Conservation (phyloP, 78 protist genomes). For the Protostelium mycophagum region DNA sequence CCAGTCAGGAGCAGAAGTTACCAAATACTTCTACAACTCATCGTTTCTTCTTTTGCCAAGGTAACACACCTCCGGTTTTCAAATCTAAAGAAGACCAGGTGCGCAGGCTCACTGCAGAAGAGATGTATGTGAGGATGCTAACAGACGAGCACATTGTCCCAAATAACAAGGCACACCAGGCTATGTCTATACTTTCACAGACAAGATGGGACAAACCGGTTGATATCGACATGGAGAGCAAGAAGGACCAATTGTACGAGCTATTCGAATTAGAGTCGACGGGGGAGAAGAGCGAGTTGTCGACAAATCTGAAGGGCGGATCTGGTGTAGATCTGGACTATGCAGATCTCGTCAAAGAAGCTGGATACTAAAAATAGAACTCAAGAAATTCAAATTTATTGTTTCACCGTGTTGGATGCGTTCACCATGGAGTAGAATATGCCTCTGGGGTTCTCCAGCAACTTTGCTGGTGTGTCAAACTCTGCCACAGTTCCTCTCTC, state of each 20-base stretch:
- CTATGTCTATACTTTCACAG: neutral
- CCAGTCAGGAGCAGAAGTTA: neutral
- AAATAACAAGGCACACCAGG: neutral
- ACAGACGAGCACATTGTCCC: neutral
- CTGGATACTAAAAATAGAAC: neutral
- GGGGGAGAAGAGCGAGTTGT: neutral
- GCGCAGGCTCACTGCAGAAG: neutral
- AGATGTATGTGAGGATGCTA: neutral
- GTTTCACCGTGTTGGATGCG: neutral
- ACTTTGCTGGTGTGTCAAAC: constrained; percentile 37
- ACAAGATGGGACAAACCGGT: neutral
- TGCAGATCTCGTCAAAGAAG: neutral
- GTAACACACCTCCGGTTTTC: neutral
- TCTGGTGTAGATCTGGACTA: neutral
- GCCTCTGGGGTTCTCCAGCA: constrained; percentile 32
- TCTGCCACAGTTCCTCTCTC: constrained; percentile 47
- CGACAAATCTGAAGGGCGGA: neutral
- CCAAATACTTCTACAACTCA: neutral
- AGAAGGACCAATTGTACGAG: neutral
- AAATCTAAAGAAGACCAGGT: neutral
- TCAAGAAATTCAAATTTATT: too few relatives aligned
- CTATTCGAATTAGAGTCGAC: neutral
- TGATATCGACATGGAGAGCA: neutral
- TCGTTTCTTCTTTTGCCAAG: neutral
- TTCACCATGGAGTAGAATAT: constrained; percentile 47